These are phyloP conservation scores for Acanthochlamys bracteata DNA, from an alignment of 106 monocot species.

Conservation along the genomic window DNA sequence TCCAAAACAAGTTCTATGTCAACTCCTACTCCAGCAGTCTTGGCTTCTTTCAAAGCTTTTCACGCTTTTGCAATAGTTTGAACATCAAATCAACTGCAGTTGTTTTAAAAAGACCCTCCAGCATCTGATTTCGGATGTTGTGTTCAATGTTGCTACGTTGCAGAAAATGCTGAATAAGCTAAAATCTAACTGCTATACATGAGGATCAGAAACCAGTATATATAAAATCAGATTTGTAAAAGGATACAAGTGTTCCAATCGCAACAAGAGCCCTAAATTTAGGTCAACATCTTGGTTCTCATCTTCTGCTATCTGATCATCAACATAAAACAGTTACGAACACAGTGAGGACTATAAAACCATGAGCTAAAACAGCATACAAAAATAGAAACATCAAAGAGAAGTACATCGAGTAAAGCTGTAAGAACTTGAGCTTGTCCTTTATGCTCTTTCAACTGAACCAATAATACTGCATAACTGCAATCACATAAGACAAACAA, in stretches of 20 bases:
- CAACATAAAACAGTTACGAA: constrained; percentile 1
- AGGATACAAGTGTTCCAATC: constrained; percentile 98
- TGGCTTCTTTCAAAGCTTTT: constrained; percentile 24
- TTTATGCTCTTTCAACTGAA: constrained; percentile 58
- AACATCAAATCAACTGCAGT: constrained; percentile 46
- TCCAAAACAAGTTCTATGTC: constrained; percentile 22
- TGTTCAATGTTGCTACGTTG: not conserved
- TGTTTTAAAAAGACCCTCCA: constrained; percentile 33
- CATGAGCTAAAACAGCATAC: not conserved
- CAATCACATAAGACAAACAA: constrained; percentile 6
- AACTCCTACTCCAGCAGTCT: constrained; percentile 36
- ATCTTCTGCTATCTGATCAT: constrained; percentile 76
- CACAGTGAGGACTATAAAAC: not conserved
- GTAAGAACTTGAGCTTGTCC: constrained; percentile 82
- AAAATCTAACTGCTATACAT: not conserved
- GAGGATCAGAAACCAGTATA: not conserved
- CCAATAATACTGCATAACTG: constrained; percentile 74
- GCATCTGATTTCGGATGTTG: constrained; percentile 17
- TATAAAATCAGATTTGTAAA: constrained; percentile 1
- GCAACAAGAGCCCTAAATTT: constrained; percentile 82
- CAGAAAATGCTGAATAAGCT: not conserved
- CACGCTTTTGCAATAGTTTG: constrained; percentile 18
- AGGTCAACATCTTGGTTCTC: constrained; percentile 60
- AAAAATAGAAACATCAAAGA: not conserved
- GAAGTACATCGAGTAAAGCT: constrained; percentile 68